These are phyloP conservation scores for Cadophora sp. DNA, from an alignment of 2,329 filamentous ascomycete genomes.

Conservation along the genomic window DNA sequence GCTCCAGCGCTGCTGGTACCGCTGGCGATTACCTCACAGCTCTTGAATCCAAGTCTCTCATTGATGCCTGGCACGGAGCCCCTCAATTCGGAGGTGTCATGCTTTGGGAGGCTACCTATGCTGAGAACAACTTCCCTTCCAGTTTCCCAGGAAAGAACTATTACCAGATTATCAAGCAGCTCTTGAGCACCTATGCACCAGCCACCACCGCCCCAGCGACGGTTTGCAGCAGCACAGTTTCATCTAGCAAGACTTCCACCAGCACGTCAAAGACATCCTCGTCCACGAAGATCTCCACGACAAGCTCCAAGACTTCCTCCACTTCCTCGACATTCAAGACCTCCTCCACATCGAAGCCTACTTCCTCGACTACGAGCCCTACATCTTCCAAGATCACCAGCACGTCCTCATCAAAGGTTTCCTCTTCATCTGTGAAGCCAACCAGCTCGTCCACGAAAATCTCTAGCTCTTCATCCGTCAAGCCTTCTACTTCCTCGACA, in stretches of 20 bases:
- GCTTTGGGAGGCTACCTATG: conserved; percentile 44
- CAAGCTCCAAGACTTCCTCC: conserved; percentile 8
- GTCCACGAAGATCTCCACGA: neutral
- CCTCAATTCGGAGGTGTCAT: conserved; percentile 46
- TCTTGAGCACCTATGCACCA: conserved; percentile 24
- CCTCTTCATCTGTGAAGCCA: conserved; percentile 14
- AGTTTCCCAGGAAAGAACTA: conserved; percentile 14
- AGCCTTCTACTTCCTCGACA: conserved; percentile 8
- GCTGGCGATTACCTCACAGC: conserved; percentile 37
- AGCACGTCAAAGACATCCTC: neutral
- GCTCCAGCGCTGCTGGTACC: conserved; percentile 19
- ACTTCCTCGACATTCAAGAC: conserved; percentile 10
- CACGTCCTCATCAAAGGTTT: conserved; percentile 9
- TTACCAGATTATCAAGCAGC: conserved; percentile 33
- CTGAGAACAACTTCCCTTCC: conserved; percentile 32
- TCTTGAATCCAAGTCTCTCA: conserved; percentile 37
- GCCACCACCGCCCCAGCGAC: conserved; percentile 1
- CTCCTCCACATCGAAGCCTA: neutral
- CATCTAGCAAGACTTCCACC: conserved; percentile 12
- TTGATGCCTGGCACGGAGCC: conserved; percentile 33
- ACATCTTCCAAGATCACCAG: conserved; percentile 20
- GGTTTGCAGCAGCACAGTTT: conserved; percentile 19
- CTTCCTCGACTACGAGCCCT: conserved; percentile 13
- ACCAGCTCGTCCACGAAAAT: conserved; percentile 12
- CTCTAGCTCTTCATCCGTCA: conserved; percentile 19